phyloP scores from a whole-genome alignment of 2,329 filamentous ascomycete genomes.

The Diaporthe citrichinensis region DNA sequence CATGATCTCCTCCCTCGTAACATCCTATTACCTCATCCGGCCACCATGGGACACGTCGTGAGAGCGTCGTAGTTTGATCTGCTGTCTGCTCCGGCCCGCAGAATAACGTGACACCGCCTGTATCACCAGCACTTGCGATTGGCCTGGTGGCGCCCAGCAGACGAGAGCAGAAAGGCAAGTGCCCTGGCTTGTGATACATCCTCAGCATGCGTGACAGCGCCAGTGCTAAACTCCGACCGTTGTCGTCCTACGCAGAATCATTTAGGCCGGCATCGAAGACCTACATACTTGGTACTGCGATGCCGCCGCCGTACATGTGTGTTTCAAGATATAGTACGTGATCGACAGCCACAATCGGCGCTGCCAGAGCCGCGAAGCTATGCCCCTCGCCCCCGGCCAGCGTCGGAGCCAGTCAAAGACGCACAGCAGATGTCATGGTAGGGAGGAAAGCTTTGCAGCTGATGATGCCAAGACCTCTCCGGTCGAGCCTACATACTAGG shows the following conservation, averaged over 20 bases:
- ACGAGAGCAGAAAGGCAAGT: constrained; percentile 1
- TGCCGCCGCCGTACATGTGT: constrained; percentile 22
- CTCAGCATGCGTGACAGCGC: constrained; percentile 19
- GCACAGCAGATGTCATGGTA: constrained; percentile 9
- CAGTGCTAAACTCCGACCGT: constrained; percentile 35
- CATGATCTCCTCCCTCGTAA: constrained; percentile 16
- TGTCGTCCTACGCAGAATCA: constrained; percentile 29
- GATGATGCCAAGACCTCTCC: constrained; percentile 32
- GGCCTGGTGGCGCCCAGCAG: constrained; percentile 16
- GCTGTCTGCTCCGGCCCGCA: constrained; percentile 12
- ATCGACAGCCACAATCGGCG: constrained; percentile 24
- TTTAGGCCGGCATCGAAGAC: constrained; percentile 25
- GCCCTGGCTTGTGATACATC: constrained; percentile 25
- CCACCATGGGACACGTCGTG: not conserved
- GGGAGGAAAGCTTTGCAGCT: constrained; percentile 9
- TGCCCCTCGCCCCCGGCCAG: not conserved
- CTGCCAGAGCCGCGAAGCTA: constrained; percentile 27
- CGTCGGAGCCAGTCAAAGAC: constrained; percentile 19
- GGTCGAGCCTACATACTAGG: constrained; percentile 14
- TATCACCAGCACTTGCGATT: constrained; percentile 27
- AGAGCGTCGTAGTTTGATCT: constrained; percentile 21
- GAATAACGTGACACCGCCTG: constrained; percentile 12
- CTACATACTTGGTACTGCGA: not conserved
- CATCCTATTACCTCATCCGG: constrained; percentile 5
- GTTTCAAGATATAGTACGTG: constrained; percentile 29